Conservation (phyloP, 108 stramenopile genomes). For the Chaetoceros muelleri region DNA sequence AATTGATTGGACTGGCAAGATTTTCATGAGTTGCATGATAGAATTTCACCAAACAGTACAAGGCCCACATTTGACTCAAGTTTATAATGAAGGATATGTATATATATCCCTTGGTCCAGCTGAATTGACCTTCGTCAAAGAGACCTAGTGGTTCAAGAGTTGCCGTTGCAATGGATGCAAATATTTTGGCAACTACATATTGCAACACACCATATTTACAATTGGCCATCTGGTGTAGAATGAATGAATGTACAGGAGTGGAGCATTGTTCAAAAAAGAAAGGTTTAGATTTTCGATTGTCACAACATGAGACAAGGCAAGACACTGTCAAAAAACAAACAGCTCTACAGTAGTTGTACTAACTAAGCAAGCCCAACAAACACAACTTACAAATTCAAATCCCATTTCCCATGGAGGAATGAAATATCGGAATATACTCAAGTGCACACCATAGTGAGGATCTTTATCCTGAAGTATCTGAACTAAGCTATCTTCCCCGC, state of each 20-base stretch:
- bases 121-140: constrained; percentile 77
- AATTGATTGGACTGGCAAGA: constrained; percentile 62
- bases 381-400: too few species aligned
- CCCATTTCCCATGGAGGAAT: constrained; percentile 68
- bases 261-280: too few species aligned
- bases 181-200: constrained; percentile 86
- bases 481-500: constrained; percentile 53
- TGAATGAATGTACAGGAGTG: too few species aligned
- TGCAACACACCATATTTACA: constrained; percentile 91
- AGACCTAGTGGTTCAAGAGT: constrained; percentile 49
- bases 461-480: constrained; percentile 44
- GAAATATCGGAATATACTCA: constrained; percentile 31
- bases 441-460: constrained; percentile 37
- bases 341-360: too few species aligned
- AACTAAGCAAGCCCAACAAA: too few species aligned
- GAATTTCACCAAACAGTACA: constrained; percentile 90
- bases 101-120: constrained; percentile 54
- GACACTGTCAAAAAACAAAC: too few species aligned
- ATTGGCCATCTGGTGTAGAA: too few species aligned
- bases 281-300: too few species aligned
- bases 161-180: constrained; percentile 60
- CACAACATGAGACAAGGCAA: too few species aligned
- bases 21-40: constrained; percentile 78
- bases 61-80: constrained; percentile 77
- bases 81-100: constrained; percentile 73